Conservation (phyloP, 371 early-diverging fungal species). For the Blakeslea trispora region DNA sequence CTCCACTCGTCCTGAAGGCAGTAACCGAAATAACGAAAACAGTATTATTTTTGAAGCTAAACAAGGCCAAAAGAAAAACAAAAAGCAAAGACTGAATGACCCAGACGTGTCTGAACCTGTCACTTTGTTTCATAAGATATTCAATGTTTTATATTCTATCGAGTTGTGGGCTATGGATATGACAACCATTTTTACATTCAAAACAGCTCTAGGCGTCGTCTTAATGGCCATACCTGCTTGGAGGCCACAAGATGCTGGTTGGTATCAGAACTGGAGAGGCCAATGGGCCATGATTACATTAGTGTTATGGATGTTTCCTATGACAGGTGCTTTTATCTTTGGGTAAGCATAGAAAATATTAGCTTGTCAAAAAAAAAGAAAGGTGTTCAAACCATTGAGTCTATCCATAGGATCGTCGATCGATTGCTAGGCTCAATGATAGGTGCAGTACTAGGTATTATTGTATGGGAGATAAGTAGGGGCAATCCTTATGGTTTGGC, state of each 20-base stretch:
- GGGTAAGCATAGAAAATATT: conserved; percentile 14
- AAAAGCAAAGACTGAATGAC: conserved; percentile 17
- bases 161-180: conserved; percentile 29
- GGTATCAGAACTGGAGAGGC: conserved; percentile 45
- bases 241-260: conserved; percentile 23
- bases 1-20: conserved; percentile 12
- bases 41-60: conserved; percentile 7
- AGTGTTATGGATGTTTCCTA: conserved; percentile 44
- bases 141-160: conserved; percentile 18
- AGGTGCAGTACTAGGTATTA: conserved; percentile 39
- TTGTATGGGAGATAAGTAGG: conserved; percentile 46
- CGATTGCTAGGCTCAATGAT: conserved; percentile 35
- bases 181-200: conserved; percentile 37
- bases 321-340: conserved; percentile 41
- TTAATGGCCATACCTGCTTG: conserved; percentile 39
- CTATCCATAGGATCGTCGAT: conserved; percentile 27
- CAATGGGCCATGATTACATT: conserved; percentile 50
- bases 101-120: conserved; percentile 45
- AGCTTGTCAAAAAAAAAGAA: too few relatives aligned
- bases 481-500: conserved; percentile 46
- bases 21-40: not conserved
- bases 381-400: too few relatives aligned
- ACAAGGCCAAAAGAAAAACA: not conserved
- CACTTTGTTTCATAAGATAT: conserved; percentile 30
- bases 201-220: conserved; percentile 40